Evolutionary conservation across 1,284 basidiomycete species (phyloP).

Genomic region (Cryptococcus jaspeensis): DNA sequence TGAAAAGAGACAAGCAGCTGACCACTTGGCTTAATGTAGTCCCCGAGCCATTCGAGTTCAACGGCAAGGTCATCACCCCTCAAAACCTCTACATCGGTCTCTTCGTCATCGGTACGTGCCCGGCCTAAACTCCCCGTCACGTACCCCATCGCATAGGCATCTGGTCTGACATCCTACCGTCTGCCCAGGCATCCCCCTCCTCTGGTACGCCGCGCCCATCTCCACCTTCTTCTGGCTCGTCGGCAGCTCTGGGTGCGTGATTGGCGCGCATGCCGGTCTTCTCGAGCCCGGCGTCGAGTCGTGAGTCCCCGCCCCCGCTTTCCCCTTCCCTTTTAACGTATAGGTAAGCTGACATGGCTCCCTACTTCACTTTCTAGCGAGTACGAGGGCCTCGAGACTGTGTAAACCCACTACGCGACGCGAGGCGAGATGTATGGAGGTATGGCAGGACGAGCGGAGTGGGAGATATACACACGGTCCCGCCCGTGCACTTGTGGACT

Average conservation of each 20-base stretch:
- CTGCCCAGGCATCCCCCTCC: constrained; percentile 44
- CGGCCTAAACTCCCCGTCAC: too few relatives aligned
- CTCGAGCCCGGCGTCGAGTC: constrained; percentile 58
- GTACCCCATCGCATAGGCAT: too few relatives aligned
- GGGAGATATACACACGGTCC: too few relatives aligned
- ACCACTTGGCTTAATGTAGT: constrained; percentile 18
- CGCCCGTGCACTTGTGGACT: too few relatives aligned
- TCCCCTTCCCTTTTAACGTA: too few relatives aligned
- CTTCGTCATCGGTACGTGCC: constrained; percentile 48
- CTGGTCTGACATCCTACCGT: background rate
- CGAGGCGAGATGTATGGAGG: too few relatives aligned
- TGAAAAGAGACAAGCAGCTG: background rate
- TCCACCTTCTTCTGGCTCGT: constrained; percentile 53
- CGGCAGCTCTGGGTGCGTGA: constrained; percentile 48
- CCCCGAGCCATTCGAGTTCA: constrained; percentile 53
- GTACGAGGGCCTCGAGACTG: too few relatives aligned
- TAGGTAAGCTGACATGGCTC: too few relatives aligned
- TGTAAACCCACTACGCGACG: too few relatives aligned
- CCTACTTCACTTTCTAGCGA: too few relatives aligned
- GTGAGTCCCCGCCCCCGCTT: constrained; percentile 14
- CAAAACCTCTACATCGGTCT: constrained; percentile 64
- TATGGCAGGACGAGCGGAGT: too few relatives aligned
- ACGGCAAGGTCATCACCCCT: constrained; percentile 54
- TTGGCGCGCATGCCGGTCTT: constrained; percentile 57
- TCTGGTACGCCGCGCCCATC: constrained; percentile 51